Conservation (phyloP, 1,139 yeast genomes). For the Protomyces inundatus region DNA sequence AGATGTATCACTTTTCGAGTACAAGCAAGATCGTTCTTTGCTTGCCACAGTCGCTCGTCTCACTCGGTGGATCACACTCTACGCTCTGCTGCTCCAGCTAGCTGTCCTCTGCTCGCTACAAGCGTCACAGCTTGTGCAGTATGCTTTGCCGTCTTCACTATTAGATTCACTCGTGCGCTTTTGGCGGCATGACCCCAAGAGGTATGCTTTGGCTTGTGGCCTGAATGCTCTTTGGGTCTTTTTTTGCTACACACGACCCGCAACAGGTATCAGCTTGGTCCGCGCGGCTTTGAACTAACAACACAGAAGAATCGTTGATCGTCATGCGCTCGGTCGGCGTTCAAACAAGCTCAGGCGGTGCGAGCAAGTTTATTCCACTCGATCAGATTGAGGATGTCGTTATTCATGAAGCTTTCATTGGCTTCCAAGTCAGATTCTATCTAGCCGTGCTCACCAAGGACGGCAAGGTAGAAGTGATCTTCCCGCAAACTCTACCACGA, state of each 20-base stretch:
- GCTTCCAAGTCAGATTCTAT: constrained; percentile 52
- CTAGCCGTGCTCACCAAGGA: constrained; percentile 48
- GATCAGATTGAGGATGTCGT: constrained; percentile 48
- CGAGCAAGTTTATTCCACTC: constrained; percentile 12
- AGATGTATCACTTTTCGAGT: neutral
- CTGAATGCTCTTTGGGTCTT: neutral
- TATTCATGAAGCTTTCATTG: constrained; percentile 57
- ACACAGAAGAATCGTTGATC: constrained; percentile 5
- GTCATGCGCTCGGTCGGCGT: constrained; percentile 22
- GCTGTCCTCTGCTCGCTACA: neutral
- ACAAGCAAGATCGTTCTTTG: neutral
- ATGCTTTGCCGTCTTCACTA: neutral
- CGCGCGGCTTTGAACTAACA: no score
- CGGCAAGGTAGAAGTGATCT: constrained; percentile 44
- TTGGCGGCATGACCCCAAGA: neutral
- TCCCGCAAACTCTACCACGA: constrained; percentile 48
- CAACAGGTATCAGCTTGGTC: neutral
- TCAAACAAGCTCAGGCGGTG: constrained; percentile 23
- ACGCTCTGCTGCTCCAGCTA: neutral
- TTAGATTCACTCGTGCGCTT: neutral
- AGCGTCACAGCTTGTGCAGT: neutral
- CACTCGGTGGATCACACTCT: neutral
- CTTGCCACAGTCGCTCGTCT: neutral
- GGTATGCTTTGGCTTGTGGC: neutral
- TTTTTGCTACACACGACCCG: neutral